Base-by-base conservation (phyloP, 768 basidiomycete genomes). In the Tylopilus subfusipes region DNA sequence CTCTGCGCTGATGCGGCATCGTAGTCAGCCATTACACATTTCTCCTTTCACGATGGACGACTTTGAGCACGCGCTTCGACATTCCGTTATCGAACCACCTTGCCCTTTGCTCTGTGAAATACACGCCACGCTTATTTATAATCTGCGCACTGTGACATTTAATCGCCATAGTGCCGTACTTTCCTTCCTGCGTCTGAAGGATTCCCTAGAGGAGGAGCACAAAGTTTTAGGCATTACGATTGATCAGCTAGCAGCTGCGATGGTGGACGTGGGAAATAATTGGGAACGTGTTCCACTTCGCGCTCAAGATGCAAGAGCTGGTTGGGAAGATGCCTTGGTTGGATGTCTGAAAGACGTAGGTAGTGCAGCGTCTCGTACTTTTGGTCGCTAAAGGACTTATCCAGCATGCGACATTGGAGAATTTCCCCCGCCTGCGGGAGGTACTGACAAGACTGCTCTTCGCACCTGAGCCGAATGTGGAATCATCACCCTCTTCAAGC, bases 11-110 rank as follows among this genome's bases (percentile, higher is more conserved):
- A 55, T 50, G 55, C 43, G 50, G 36, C 55, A 50, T 47, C 30
- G 39, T 57, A 97, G 96, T 6, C 86, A 88, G 78, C 88, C 95
- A 2, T 77, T 98, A 16, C 86, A 89, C 57, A 72, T 99, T 18
- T 95, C 95, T 13, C 76, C 85, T 13, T 90, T 98, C 68, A 87
- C 94, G 0, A 76, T 99, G 63, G 97, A 99, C 69, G 96, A 98
- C 65, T 90, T 88, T 67, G 93, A 94, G 65, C 81, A 84, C 54
- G 88, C 94, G 0, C 75, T 98, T 29, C 85, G 86, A 46, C 96
- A 98, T 72, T 77, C 82, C 29, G 70, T 78, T 45, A 55, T 72
- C 45, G 90, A 96, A 50, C 77, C 83, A 4, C 80, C 85, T 3
- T 95, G 93, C 62, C 63, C 79, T 18, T 76, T 99, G 42, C 80